Percentiles rank a stretch among this genome's conserved stretches.
phyloP scores from a whole-genome alignment of 129 eudicot genomes.

The Logfia minima region DNA sequence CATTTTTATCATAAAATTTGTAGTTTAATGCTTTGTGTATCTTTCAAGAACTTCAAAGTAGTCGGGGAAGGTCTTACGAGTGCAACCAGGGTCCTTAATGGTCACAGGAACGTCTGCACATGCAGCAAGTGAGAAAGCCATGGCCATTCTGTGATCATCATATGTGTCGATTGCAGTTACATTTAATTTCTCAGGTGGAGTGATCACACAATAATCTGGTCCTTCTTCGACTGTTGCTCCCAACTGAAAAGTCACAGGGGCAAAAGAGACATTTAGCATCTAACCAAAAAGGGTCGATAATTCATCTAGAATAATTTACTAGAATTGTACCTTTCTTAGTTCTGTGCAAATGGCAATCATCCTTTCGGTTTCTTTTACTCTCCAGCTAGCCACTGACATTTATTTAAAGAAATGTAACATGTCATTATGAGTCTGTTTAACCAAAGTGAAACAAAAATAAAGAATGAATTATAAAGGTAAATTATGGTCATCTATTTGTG shows the following conservation, averaged over 20 bases:
- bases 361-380: conserved; percentile 96
- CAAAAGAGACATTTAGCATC: conserved; percentile 22
- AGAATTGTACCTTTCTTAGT: conserved; percentile 68
- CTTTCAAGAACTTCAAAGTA: conserved; percentile 87
- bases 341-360: conserved; percentile 99
- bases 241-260: conserved; percentile 50
- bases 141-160: conserved; percentile 97
- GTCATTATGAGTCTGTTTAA: neutral
- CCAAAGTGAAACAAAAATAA: neutral
- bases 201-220: conserved; percentile 82
- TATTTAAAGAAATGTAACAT: neutral
- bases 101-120: conserved; percentile 95
- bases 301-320: neutral
- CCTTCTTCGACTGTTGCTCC: conserved; percentile 98
- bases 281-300: neutral
- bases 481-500: neutral
- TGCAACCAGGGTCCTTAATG: conserved; percentile 92
- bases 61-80: conserved; percentile 91
- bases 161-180: conserved; percentile 80
- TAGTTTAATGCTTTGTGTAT: conserved; percentile 59
- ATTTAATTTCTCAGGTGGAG: conserved; percentile 88
- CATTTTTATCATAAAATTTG: neutral
- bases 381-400: conserved; percentile 96
- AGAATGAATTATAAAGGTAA: neutral
- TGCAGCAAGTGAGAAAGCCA: conserved; percentile 98